These are phyloP conservation scores for Zancudomyces culisetae DNA, from an alignment of 371 early-diverging fungal genomes.

Conservation along the genomic window DNA sequence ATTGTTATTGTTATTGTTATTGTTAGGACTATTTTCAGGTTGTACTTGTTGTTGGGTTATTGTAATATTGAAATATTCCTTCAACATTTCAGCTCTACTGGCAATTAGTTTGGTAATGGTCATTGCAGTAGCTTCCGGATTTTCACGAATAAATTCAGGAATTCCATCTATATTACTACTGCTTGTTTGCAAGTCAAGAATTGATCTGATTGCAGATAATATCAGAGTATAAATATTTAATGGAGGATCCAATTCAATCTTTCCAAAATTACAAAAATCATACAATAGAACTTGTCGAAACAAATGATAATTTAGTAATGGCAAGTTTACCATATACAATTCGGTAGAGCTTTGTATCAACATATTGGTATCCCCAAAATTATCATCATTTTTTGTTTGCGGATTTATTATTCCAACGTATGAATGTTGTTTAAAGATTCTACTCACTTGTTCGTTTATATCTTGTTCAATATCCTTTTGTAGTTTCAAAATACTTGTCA, in stretches of 20 bases:
- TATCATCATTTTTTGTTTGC: no score
- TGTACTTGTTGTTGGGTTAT: constrained; percentile 47
- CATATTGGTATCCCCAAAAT: no score
- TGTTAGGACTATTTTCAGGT: constrained; percentile 21
- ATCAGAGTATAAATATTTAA: constrained; percentile 44
- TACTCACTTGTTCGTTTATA: constrained; percentile 33
- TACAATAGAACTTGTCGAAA: constrained; percentile 67
- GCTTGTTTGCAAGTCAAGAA: constrained; percentile 19
- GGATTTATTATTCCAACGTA: constrained; percentile 84
- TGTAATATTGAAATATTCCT: constrained; percentile 62
- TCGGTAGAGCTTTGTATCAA: constrained; percentile 64
- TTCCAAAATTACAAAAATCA: constrained; percentile 74
- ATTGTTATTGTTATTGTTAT: background rate
- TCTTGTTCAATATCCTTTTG: constrained; percentile 43
- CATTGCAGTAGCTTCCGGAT: constrained; percentile 16
- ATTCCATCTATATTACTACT: constrained; percentile 15
- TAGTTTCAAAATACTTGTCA: constrained; percentile 56
- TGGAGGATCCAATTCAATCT: constrained; percentile 35
- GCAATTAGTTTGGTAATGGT: constrained; percentile 34
- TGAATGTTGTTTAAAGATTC: constrained; percentile 50
- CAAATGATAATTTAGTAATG: constrained; percentile 53
- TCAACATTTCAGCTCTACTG: constrained; percentile 51
- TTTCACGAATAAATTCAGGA: constrained; percentile 25
- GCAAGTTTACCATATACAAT: constrained; percentile 61
- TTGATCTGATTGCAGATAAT: constrained; percentile 36